These are phyloP conservation scores for Gypsophila paniculata DNA, from an alignment of 179 eudicot species.

Conservation along the genomic window DNA sequence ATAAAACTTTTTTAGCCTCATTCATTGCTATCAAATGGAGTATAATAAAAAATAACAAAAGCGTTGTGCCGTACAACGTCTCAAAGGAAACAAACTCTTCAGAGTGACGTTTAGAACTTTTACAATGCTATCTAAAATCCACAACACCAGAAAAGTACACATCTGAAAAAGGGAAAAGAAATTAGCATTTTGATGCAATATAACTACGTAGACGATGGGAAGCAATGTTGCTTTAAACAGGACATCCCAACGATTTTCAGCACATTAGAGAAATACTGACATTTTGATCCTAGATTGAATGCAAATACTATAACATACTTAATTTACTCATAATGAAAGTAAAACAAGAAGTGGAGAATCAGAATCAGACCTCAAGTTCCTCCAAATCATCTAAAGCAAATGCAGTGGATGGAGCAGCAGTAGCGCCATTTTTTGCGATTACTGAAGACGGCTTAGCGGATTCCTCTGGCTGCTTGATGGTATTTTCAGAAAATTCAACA, in stretches of 20 bases:
- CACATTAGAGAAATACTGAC: neutral
- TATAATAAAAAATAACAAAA: no score
- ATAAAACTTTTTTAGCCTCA: no score
- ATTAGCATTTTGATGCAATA: neutral
- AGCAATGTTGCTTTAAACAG: neutral
- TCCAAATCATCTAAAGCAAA: constrained; percentile 39
- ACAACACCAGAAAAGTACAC: no score
- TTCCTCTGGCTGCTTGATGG: constrained; percentile 23
- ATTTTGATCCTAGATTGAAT: neutral
- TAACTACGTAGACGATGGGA: neutral
- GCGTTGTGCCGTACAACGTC: no score
- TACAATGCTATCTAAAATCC: no score
- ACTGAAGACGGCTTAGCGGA: constrained; percentile 27
- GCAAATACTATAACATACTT: neutral
- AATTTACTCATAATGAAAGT: neutral
- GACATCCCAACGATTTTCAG: neutral
- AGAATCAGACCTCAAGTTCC: constrained; percentile 71
- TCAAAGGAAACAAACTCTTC: no score
- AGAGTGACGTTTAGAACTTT: no score
- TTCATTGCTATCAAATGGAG: no score
- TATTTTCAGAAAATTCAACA: constrained; percentile 23
- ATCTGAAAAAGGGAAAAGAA: neutral
- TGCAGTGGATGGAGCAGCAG: constrained; percentile 31
- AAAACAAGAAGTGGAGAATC: constrained; percentile 10
- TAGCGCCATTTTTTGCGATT: constrained; percentile 23